A percentile compares a stretch with the other conserved stretches of the same genome.
Evolutionary conservation across 176 grass and related monocot genomes (phyloP).

Genomic region (Phoenix dactylifera): DNA sequence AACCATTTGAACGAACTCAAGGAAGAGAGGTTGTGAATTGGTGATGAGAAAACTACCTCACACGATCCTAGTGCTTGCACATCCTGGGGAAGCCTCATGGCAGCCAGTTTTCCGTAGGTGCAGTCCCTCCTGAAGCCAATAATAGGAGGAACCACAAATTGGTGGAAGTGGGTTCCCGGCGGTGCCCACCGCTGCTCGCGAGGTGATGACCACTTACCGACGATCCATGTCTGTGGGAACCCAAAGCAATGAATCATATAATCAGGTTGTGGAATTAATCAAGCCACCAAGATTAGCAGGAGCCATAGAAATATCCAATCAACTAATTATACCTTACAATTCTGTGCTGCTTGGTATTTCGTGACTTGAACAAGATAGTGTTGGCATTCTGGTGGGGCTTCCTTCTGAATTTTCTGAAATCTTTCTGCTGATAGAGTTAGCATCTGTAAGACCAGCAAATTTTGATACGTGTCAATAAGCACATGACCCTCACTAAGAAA

Average conservation of each 20-base stretch:
- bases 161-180: constrained; percentile 88
- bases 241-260: neutral
- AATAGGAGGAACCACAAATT: constrained; percentile 90
- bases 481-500: no score
- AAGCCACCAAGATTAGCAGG: no score
- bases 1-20: no score
- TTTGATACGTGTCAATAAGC: no score
- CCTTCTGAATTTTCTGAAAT: constrained; percentile 36
- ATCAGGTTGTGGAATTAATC: no score
- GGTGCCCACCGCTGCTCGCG: constrained; percentile 74
- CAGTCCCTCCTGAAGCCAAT: constrained; percentile 74
- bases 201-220: constrained; percentile 80
- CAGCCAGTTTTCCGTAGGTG: constrained; percentile 90
- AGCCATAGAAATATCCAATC: no score
- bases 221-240: constrained; percentile 60
- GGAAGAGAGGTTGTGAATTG: no score
- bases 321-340: constrained; percentile 23
- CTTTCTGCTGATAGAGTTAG: constrained; percentile 31
- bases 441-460: constrained; percentile 24
- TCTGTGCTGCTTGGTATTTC: constrained; percentile 29
- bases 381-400: constrained; percentile 22
- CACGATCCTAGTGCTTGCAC: constrained; percentile 46
- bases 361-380: constrained; percentile 35
- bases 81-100: constrained; percentile 74
- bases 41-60: constrained; percentile 31